Evolutionary conservation across 2,329 filamentous ascomycete species (phyloP).

Genomic region (Fusarium scirpi): DNA sequence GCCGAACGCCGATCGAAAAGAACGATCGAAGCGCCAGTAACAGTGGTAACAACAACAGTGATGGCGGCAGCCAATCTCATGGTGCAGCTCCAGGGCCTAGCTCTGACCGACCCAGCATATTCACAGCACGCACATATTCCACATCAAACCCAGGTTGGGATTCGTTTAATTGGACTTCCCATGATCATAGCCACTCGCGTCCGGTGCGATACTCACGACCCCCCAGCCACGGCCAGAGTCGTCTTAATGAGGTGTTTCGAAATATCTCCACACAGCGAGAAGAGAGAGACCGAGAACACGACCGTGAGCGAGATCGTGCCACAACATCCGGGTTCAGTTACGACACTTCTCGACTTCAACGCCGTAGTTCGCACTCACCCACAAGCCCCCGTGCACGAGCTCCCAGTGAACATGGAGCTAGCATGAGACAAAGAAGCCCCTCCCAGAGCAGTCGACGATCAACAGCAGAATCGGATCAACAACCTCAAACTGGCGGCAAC

Average conservation of each 20-base stretch:
- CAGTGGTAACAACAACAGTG: slow-evolving; percentile 13
- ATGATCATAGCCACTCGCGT: slow-evolving; percentile 20
- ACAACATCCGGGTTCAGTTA: slow-evolving; percentile 47
- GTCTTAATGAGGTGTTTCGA: slow-evolving; percentile 50
- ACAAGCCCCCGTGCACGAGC: slow-evolving; percentile 51
- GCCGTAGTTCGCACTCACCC: slow-evolving; percentile 56
- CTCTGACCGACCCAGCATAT: slow-evolving; percentile 22
- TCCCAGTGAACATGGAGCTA: slow-evolving; percentile 48
- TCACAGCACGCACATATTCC: slow-evolving; percentile 12
- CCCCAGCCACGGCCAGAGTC: slow-evolving; percentile 47
- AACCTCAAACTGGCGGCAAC: slow-evolving; percentile 48
- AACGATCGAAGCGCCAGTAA: slow-evolving; percentile 35
- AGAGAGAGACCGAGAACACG: slow-evolving; percentile 44
- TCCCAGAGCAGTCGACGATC: slow-evolving; percentile 52
- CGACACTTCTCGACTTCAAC: slow-evolving; percentile 52
- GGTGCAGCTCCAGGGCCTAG: slow-evolving; percentile 23
- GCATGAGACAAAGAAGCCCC: slow-evolving; percentile 56
- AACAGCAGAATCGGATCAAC: slow-evolving; percentile 47
- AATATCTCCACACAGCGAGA: slow-evolving; percentile 47
- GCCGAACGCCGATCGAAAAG: slow-evolving; percentile 70
- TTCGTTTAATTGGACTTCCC: slow-evolving; percentile 1
- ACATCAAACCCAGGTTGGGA: slow-evolving; percentile 2
- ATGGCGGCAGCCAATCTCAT: slow-evolving; percentile 20
- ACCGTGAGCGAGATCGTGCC: slow-evolving; percentile 38
- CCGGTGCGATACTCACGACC: slow-evolving; percentile 40